Evolutionary conservation across 2,329 filamentous ascomycete genomes (phyloP).

Genomic region (Sporothrix luriei): DNA sequence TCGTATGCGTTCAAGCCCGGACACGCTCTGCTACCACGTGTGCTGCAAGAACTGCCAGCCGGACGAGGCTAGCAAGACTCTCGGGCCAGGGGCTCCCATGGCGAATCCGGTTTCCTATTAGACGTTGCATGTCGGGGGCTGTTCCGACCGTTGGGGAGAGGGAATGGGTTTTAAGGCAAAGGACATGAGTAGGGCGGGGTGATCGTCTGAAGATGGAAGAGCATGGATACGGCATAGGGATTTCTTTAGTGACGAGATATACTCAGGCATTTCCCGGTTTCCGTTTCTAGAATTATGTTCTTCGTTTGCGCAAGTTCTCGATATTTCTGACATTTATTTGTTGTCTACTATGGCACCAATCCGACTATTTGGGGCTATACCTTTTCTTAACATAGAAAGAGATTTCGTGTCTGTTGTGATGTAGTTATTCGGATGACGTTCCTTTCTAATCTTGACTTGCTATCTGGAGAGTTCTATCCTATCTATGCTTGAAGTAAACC

Average conservation of each 20-base stretch:
- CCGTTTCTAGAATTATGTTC: background rate
- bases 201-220: background rate
- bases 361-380: too few relatives aligned
- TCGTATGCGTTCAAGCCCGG: constrained; percentile 50
- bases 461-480: background rate
- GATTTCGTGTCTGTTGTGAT: too few relatives aligned
- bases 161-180: background rate
- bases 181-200: background rate
- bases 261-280: background rate
- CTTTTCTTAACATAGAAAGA: too few relatives aligned
- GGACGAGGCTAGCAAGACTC: constrained; percentile 38
- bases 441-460: background rate
- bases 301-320: background rate
- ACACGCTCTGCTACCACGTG: constrained; percentile 57
- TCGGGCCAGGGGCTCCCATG: background rate
- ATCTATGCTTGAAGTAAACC: background rate
- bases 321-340: background rate
- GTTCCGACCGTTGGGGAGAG: background rate
- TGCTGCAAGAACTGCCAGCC: constrained; percentile 51
- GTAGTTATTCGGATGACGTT: too few relatives aligned
- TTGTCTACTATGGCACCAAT: background rate
- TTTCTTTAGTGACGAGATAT: background rate
- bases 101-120: background rate
- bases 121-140: background rate
- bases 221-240: background rate